phyloP scores from a whole-genome alignment of 2,329 filamentous ascomycete genomes.

The Diaporthe vexans region DNA sequence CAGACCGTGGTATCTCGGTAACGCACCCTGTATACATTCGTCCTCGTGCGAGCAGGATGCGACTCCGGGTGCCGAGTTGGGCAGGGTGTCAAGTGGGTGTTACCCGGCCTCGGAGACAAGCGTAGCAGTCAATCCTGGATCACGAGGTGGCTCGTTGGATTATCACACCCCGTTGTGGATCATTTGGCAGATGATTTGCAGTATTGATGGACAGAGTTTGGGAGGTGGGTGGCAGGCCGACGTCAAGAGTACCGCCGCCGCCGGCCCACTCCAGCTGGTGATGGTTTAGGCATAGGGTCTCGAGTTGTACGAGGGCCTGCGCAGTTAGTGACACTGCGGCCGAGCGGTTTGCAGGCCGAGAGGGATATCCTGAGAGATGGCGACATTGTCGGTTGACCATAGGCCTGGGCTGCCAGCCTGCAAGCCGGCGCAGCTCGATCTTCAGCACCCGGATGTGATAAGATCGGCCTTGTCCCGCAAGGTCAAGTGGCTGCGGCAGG shows the following conservation, averaged over 20 bases:
- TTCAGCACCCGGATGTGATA: conserved; percentile 13
- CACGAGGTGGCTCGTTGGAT: not conserved
- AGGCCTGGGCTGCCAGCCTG: not conserved
- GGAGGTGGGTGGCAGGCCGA: not conserved
- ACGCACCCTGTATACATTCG: not conserved
- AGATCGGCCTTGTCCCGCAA: conserved; percentile 10
- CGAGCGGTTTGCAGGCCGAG: not conserved
- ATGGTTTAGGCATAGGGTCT: not conserved
- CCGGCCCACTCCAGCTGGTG: not conserved
- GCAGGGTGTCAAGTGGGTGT: not conserved
- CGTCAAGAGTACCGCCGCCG: not conserved
- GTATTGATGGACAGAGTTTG: not conserved
- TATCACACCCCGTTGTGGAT: conserved; percentile 1
- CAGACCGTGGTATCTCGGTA: not conserved
- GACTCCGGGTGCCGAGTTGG: not conserved
- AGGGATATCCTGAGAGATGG: not conserved
- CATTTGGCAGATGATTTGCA: conserved; percentile 17
- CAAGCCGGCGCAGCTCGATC: conserved; percentile 4
- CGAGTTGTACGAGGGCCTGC: not conserved
- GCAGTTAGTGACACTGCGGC: too few species aligned
- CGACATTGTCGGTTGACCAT: not conserved
- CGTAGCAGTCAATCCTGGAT: not conserved
- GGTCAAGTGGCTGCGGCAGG: conserved; percentile 18
- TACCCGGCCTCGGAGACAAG: conserved; percentile 12
- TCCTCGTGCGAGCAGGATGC: conserved; percentile 7